Evolutionary conservation across 176 grass and related monocot genomes (phyloP), one percentile per base, ranked within the genome.

Genomic region (Triticum monococcum): DNA sequence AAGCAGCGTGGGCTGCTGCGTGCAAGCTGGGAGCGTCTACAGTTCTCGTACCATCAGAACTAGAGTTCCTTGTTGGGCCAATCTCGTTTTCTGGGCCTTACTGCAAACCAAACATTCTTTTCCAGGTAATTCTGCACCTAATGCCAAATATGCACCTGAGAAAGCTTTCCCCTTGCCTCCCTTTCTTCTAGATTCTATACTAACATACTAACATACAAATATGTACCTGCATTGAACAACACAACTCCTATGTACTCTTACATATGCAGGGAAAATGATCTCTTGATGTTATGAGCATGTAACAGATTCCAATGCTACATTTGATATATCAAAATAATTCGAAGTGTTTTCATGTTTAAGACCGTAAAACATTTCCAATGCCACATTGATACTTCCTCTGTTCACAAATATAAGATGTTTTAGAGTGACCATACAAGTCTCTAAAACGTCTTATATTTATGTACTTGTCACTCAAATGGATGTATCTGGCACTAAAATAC

Each of bases 31-130:
- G 87, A 43, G 76, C 94, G 72, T 94, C 94, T 68, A 94, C 93
- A 60, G 69, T 98, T 84, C 43, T 96, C 13, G 87, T 98, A 67
- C 97, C 94, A 64, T 73, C 84, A 40, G 83, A 86, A 40, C 88
- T 80, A 75, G 81, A 91, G 87, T 98, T 96, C 79, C 92, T 98
- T 75, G 97, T 98, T 78, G 97, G 97, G 17, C 94, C 94, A 77
- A 92, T 96, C 79, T 98, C 97, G 22, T 98, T 98, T 81, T 94
- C 94, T 86, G 97, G 97, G 38, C 92, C 92, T 86, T 91, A 94
- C 82, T 96, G 97, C 85, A 93, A 96, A 84, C 88, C 94, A 23
- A 96, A 98, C 72, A 98, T 98, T 72, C 50, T 98, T 67, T 96
- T 98, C 50, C 97, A 96, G 97, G 97, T 98, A 95, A 68, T 28